Conservation (phyloP, 2,329 filamentous ascomycete species). For the Trichoderma gracile region DNA sequence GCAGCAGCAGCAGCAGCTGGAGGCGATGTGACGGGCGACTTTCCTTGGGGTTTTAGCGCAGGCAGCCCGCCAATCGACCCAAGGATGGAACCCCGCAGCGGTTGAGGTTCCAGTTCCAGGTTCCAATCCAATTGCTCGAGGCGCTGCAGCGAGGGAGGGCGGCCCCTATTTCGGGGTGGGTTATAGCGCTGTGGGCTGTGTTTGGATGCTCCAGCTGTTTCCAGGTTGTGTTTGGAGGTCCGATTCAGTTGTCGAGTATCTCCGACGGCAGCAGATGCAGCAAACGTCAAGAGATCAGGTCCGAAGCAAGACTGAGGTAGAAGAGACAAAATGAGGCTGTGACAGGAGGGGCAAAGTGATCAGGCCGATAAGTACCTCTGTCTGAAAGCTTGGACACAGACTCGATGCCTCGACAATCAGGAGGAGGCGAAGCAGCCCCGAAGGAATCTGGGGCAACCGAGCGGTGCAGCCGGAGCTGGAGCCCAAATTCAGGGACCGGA, state of each 20-base stretch:
- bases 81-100: conserved; percentile 18
- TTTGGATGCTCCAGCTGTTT: too few species aligned
- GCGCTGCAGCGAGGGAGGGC: conserved; percentile 6
- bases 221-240: too few species aligned
- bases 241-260: too few species aligned
- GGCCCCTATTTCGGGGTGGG: conserved; percentile 8
- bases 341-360: background rate
- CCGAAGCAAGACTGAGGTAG: too few species aligned
- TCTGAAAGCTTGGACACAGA: background rate
- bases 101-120: conserved; percentile 7
- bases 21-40: conserved; percentile 18
- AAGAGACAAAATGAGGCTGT: background rate
- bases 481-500: conserved; percentile 2
- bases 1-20: conserved; percentile 4
- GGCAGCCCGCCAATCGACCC: conserved; percentile 16
- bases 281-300: too few species aligned
- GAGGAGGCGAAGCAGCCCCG: conserved; percentile 24
- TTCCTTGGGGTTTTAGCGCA: conserved; percentile 15
- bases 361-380: background rate
- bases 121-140: too few species aligned
- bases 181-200: too few species aligned
- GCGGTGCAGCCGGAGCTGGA: too few species aligned
- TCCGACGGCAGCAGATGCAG: too few species aligned
- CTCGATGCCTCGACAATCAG: conserved; percentile 13
- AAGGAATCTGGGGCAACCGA: conserved; percentile 21